Evolutionary conservation across 768 basidiomycete genomes (phyloP).

Genomic region (Pisolithus microcarpus): DNA sequence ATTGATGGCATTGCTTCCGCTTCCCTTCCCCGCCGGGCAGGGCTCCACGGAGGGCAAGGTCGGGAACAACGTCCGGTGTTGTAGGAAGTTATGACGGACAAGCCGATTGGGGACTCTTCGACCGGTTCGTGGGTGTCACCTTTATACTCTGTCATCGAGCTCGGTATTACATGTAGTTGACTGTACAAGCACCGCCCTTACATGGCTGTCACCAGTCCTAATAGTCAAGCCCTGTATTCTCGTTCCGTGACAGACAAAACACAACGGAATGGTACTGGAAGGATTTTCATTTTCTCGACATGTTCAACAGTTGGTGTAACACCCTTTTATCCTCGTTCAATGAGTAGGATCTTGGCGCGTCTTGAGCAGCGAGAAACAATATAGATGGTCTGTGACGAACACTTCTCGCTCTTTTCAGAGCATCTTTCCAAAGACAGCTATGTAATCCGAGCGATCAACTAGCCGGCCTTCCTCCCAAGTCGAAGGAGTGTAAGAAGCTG

Average conservation of each 20-base stretch:
- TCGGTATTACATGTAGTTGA: constrained; percentile 52
- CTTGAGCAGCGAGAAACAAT: constrained; percentile 17
- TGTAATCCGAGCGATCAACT: constrained; percentile 28
- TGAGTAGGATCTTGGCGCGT: constrained; percentile 20
- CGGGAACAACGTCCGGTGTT: constrained; percentile 53
- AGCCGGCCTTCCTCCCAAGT: constrained; percentile 26
- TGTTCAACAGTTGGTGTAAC: constrained; percentile 33
- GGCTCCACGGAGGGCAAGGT: no score
- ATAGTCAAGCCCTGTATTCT: constrained; percentile 48
- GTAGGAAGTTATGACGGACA: constrained; percentile 65
- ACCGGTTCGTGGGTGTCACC: constrained; percentile 33
- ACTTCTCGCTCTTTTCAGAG: constrained; percentile 41
- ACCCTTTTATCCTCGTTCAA: constrained; percentile 5
- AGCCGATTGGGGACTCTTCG: constrained; percentile 53
- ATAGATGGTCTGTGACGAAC: constrained; percentile 17
- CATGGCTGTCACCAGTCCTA: constrained; percentile 59
- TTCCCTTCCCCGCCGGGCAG: not conserved
- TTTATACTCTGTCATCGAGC: not conserved
- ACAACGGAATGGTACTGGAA: constrained; percentile 4
- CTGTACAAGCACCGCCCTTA: constrained; percentile 61
- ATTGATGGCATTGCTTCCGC: constrained; percentile 52
- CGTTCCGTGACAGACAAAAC: constrained; percentile 18
- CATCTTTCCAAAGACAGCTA: constrained; percentile 44
- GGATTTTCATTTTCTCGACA: no score
- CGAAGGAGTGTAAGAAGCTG: constrained; percentile 11